phyloP scores from a whole-genome alignment of 345 rosid genomes.

The Arabis hirsuta region DNA sequence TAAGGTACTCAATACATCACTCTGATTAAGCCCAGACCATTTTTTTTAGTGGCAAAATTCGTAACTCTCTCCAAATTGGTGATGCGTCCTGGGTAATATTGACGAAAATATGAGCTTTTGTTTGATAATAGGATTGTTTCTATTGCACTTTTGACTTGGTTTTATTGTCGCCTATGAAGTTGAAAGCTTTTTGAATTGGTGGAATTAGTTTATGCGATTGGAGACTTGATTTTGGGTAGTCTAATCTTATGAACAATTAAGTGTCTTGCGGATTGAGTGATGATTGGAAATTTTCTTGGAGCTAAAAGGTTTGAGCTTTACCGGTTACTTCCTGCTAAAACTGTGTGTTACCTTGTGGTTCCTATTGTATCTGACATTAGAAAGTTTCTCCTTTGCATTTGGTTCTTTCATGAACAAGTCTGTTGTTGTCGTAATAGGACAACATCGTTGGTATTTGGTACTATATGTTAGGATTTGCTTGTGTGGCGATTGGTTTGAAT shows the following conservation, averaged over 20 bases:
- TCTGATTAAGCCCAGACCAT: conserved; percentile 5
- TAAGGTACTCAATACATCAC: conserved; percentile 55
- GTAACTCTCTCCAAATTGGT: not conserved
- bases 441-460: no score
- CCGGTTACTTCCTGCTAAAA: conserved; percentile 5
- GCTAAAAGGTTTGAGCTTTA: conserved; percentile 28
- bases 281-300: conserved; percentile 5
- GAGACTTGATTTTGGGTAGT: not conserved
- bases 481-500: not conserved
- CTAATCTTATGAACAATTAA: not conserved
- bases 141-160: not conserved
- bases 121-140: not conserved
- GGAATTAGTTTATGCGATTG: conserved; percentile 3
- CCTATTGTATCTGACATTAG: conserved; percentile 17
- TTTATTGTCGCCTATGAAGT: conserved; percentile 11
- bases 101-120: not conserved
- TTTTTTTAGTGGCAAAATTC: not conserved
- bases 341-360: conserved; percentile 8
- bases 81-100: not conserved
- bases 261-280: not conserved
- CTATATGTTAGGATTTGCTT: no score
- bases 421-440: no score
- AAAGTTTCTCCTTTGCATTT: conserved; percentile 6
- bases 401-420: no score
- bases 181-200: conserved; percentile 16